These are phyloP conservation scores for Quercus lobata DNA, from an alignment of 331 rosid genomes.

Conservation along the genomic window DNA sequence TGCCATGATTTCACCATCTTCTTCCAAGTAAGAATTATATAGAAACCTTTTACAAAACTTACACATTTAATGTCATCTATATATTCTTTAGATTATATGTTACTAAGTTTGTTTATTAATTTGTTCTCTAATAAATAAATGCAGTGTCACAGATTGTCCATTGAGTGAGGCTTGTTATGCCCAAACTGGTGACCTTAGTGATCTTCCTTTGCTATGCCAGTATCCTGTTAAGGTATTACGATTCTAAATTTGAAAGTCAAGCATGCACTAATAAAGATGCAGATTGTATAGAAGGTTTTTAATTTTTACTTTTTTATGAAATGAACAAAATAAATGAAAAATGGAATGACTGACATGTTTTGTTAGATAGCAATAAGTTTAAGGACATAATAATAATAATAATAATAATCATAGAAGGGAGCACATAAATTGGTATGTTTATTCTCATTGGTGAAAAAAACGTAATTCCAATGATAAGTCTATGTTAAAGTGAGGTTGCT, in stretches of 20 bases:
- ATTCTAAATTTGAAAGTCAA: neutral
- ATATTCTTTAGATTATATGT: neutral
- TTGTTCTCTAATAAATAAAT: neutral
- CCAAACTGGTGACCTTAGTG: slow-evolving; percentile 72
- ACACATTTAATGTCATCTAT: neutral
- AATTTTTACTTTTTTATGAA: no score
- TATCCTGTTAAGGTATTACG: slow-evolving; percentile 81
- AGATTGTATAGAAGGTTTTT: no score
- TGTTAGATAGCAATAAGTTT: no score
- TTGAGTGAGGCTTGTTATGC: slow-evolving; percentile 19
- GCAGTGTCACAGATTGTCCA: slow-evolving; percentile 47
- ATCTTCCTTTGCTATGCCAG: slow-evolving; percentile 87
- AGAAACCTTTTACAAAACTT: neutral
- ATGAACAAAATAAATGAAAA: neutral
- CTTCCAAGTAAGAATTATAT: slow-evolving; percentile 47
- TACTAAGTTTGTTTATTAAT: neutral
- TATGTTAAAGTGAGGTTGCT: no score
- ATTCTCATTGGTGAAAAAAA: no score
- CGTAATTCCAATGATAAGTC: no score
- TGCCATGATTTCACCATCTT: slow-evolving; percentile 78
- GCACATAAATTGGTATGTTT: no score
- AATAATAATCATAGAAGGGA: no score
- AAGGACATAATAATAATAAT: no score
- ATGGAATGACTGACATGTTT: neutral
- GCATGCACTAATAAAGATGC: no score